Percentiles rank a stretch among this genome's conserved stretches.
Evolutionary conservation across 495 filamentous ascomycete species (phyloP).

Genomic region (Penicillium cinerascens): DNA sequence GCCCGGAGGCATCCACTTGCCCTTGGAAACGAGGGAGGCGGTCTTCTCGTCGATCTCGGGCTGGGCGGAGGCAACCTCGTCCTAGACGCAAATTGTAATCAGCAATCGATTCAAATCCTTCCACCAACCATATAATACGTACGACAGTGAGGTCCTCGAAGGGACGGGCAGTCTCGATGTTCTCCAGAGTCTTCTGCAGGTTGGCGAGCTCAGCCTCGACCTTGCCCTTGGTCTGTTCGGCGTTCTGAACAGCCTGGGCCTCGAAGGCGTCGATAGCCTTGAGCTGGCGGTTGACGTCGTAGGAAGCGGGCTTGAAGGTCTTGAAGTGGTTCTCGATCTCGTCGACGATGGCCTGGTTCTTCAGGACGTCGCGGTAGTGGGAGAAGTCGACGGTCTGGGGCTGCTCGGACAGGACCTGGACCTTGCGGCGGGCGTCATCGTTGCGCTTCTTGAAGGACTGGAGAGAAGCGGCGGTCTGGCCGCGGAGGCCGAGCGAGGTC

Average conservation of each 20-base stretch:
- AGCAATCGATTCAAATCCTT: slow-evolving; percentile 8
- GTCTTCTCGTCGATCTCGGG: slow-evolving; percentile 97
- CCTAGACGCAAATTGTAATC: slow-evolving; percentile 49
- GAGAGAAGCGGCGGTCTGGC: slow-evolving; percentile 84
- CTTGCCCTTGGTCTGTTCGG: slow-evolving; percentile 89
- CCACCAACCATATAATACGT: slow-evolving; percentile 43
- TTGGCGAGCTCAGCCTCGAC: slow-evolving; percentile 91
- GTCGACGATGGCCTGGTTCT: slow-evolving; percentile 90
- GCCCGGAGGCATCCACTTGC: slow-evolving; percentile 93
- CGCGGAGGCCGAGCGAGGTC: slow-evolving; percentile 89
- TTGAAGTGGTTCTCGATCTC: slow-evolving; percentile 94
- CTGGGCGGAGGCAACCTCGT: slow-evolving; percentile 87
- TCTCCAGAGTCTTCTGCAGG: slow-evolving; percentile 87
- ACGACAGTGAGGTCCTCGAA: slow-evolving; percentile 98
- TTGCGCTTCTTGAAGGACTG: slow-evolving; percentile 99
- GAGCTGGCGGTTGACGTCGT: slow-evolving; percentile 86
- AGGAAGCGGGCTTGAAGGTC: slow-evolving; percentile 82
- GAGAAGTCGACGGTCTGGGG: slow-evolving; percentile 85
- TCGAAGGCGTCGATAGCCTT: slow-evolving; percentile 98
- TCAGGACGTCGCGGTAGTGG: slow-evolving; percentile 85
- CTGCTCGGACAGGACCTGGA: slow-evolving; percentile 71
- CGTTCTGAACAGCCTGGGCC: slow-evolving; percentile 93
- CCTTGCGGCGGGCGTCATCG: slow-evolving; percentile 94
- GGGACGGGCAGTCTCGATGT: slow-evolving; percentile 93
- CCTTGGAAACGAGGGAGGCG: slow-evolving; percentile 86